Percentiles rank a stretch among this genome's conserved stretches.
Conservation (phyloP, 1,284 basidiomycete genomes). For the Ustilago curta region DNA sequence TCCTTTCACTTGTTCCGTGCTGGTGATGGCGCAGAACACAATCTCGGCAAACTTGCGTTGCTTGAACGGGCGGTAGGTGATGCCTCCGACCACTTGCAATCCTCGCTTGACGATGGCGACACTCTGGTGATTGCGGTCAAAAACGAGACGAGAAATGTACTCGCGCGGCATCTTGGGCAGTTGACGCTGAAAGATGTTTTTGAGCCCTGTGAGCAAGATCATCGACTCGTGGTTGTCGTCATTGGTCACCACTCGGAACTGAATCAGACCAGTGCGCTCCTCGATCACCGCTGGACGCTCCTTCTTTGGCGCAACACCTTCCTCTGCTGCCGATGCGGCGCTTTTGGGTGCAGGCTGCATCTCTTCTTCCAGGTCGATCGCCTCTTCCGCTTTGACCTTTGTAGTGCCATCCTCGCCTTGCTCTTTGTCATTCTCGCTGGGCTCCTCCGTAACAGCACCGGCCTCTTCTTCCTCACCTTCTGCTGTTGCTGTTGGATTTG, state of each 20-base stretch:
- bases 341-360: slow-evolving; percentile 38
- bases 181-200: slow-evolving; percentile 97
- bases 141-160: slow-evolving; percentile 95
- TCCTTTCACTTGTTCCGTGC: slow-evolving; percentile 97
- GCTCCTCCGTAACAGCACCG: not conserved
- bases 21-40: slow-evolving; percentile 97
- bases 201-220: slow-evolving; percentile 90
- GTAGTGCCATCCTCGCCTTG: slow-evolving; percentile 10
- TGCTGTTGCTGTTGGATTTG: slow-evolving; percentile 1
- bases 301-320: slow-evolving; percentile 46
- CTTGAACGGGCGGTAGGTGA: slow-evolving; percentile 95
- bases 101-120: slow-evolving; percentile 96
- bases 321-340: slow-evolving; percentile 44
- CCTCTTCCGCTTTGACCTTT: slow-evolving; percentile 45
- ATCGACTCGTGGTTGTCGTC: slow-evolving; percentile 77
- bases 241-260: slow-evolving; percentile 86
- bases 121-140: slow-evolving; percentile 89
- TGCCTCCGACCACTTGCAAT: slow-evolving; percentile 95
- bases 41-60: slow-evolving; percentile 97
- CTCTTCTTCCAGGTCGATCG: slow-evolving; percentile 44
- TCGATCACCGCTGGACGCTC: slow-evolving; percentile 79
- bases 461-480: slow-evolving; percentile 2
- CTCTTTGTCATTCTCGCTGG: slow-evolving; percentile 4
- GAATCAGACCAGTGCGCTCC: slow-evolving; percentile 84
- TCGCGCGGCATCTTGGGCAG: slow-evolving; percentile 99